phyloP scores from a whole-genome alignment of 2,329 filamentous ascomycete genomes.

The Paraconiothyrium sp. region DNA sequence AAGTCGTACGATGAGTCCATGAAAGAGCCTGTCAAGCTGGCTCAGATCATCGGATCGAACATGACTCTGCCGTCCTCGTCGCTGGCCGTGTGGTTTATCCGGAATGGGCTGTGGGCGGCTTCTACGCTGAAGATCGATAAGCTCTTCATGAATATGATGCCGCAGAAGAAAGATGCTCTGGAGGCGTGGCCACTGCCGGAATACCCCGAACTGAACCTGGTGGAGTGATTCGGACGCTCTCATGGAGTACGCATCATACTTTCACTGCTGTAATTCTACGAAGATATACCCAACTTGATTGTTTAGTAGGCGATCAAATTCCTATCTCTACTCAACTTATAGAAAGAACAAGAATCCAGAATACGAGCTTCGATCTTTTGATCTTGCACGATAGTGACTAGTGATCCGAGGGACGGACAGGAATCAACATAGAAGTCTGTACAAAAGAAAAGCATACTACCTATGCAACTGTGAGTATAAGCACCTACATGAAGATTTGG shows the following conservation, averaged over 20 bases:
- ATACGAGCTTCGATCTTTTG: too few species aligned
- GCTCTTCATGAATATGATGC: conserved; percentile 41
- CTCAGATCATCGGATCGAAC: conserved; percentile 24
- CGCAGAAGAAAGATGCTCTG: conserved; percentile 30
- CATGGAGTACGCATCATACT: background rate
- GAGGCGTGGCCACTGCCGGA: conserved; percentile 52
- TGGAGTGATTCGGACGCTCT: background rate
- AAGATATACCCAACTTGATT: background rate
- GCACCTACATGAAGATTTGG: too few species aligned
- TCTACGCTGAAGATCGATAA: conserved; percentile 50
- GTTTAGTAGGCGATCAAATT: background rate
- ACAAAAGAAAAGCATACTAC: too few species aligned
- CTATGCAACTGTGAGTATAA: too few species aligned
- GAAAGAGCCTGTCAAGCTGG: conserved; percentile 28
- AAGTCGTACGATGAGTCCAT: conserved; percentile 33
- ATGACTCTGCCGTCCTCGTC: conserved; percentile 37
- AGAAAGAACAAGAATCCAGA: background rate
- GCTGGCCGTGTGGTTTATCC: conserved; percentile 45
- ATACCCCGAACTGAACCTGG: conserved; percentile 39
- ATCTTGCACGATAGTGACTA: too few species aligned
- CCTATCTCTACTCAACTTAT: background rate
- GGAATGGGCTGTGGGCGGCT: conserved; percentile 40
- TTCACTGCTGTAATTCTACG: background rate
- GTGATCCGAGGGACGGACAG: too few species aligned
- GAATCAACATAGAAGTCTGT: too few species aligned